Evolutionary conservation across 129 eudicot genomes (phyloP), one percentile per base, ranked within the genome.

Genomic region (Tanacetum coccineum): DNA sequence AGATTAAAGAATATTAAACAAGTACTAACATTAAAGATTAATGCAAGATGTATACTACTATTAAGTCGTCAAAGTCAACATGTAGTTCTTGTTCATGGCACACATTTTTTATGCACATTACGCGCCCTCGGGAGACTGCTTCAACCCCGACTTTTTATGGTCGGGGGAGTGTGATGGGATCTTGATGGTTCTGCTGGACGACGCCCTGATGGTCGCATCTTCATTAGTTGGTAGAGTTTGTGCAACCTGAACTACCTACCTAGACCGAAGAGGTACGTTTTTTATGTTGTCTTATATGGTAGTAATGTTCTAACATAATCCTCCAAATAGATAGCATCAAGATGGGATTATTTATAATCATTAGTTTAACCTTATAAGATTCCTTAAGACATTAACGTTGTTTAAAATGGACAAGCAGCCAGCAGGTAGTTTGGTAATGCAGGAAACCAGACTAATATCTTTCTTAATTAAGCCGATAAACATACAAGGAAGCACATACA

Each of bases 351-450:
- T 36, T 48, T 44, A 73, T 64, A 25, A 54, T 13, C 48, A 26
- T 17, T 44, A 58, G 64, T 73, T 60, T 39, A 4, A 44, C 3
- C 36, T 62, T 63, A 9, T 14, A 50, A 62, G n/a, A 42, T 10
- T 51, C 30, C 42, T 0, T 42, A 42, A 5, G 44, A 62, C 18
- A 28, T 14, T 59, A 42, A 64, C 9, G 62, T 52, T 51, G 0
- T 42, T 21, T 63, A 52, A 42, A 64, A 73, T n/a, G 22, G 71
- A 64, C 71, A 64, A 53, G 15, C 61, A 73, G 26, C 66, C 55
- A 53, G 15, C 61, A 73, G 26, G 68, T 64, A 11, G 53, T 64
- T 30, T 49, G 42, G 20, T 2, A 9, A 58, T n/a, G 26, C 28
- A 28, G 14, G 25, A 20, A 54, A 21, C 54, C 20, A 40, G 2